phyloP scores from a whole-genome alignment of 768 basidiomycete species.

The Hypholoma fasciculare region DNA sequence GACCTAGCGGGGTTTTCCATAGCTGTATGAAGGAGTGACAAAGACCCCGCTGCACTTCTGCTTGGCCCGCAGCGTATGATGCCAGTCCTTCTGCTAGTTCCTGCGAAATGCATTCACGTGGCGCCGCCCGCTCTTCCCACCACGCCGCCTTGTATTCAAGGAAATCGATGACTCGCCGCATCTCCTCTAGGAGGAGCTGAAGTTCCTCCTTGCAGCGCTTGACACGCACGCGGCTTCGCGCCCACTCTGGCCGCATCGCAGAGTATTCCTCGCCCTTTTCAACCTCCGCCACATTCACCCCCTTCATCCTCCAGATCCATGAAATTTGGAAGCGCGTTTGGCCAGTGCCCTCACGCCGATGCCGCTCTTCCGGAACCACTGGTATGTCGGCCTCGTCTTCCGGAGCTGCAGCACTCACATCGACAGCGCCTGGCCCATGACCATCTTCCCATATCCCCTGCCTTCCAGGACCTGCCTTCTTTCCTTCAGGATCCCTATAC shows the following conservation, averaged over 20 bases:
- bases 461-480: background rate
- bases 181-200: too few relatives aligned
- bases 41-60: background rate
- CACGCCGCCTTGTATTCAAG: slow-evolving; percentile 13
- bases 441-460: slow-evolving; percentile 1
- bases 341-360: background rate
- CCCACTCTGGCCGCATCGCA: too few relatives aligned
- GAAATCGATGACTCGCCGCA: slow-evolving; percentile 9
- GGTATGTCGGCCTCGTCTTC: background rate
- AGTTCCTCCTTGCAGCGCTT: too few relatives aligned
- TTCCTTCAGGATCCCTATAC: slow-evolving; percentile 7
- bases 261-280: too few relatives aligned
- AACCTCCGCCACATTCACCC: too few relatives aligned
- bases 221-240: too few relatives aligned
- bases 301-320: too few relatives aligned
- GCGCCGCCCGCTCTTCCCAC: slow-evolving; percentile 6
- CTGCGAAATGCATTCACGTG: background rate
- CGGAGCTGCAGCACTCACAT: background rate
- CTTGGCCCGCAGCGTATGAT: slow-evolving; percentile 6
- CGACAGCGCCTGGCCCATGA: background rate
- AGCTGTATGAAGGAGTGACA: background rate
- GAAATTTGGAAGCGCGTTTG: too few relatives aligned
- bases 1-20: slow-evolving; percentile 2
- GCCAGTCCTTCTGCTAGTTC: slow-evolving; percentile 2
- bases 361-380: background rate